Conservation (phyloP, 2,329 filamentous ascomycete species). For the Verticillium dahliae region DNA sequence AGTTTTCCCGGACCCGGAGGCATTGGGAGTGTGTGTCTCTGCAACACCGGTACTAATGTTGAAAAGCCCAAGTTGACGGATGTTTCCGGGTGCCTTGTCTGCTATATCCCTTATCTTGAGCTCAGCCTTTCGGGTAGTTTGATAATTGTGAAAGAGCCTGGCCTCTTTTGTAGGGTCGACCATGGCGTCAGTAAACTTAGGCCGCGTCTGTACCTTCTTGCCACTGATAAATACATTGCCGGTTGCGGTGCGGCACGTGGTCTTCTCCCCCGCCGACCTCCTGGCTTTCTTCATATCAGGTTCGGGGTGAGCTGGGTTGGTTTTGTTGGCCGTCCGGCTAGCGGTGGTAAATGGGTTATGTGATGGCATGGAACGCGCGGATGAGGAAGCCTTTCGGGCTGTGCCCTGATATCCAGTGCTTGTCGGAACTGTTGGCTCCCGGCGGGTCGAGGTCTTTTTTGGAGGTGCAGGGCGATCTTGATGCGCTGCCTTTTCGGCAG, state of each 20-base stretch:
- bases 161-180: conserved; percentile 32
- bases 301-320: not conserved
- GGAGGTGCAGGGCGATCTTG: not conserved
- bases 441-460: not conserved
- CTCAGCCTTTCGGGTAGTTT: conserved; percentile 31
- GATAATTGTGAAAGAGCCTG: conserved; percentile 31
- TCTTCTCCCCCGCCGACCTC: not conserved
- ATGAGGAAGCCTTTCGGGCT: conserved; percentile 17
- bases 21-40: not conserved
- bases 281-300: not conserved
- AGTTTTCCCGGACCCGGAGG: not conserved
- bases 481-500: conserved; percentile 1
- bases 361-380: not conserved
- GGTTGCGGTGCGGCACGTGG: not conserved
- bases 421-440: not conserved
- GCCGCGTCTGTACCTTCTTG: conserved; percentile 27
- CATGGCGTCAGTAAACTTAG: conserved; percentile 29
- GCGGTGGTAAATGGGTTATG: conserved; percentile 13
- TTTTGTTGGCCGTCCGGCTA: not conserved
- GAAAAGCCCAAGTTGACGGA: conserved; percentile 19
- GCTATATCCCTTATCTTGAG: conserved; percentile 34
- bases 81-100: conserved; percentile 30
- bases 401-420: conserved; percentile 25
- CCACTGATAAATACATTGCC: conserved; percentile 41
- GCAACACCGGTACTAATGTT: conserved; percentile 17